A percentile compares a stretch with the other conserved stretches of the same genome.
phyloP scores from a whole-genome alignment of 1,284 basidiomycete species.

The Leccinum subfulvum region DNA sequence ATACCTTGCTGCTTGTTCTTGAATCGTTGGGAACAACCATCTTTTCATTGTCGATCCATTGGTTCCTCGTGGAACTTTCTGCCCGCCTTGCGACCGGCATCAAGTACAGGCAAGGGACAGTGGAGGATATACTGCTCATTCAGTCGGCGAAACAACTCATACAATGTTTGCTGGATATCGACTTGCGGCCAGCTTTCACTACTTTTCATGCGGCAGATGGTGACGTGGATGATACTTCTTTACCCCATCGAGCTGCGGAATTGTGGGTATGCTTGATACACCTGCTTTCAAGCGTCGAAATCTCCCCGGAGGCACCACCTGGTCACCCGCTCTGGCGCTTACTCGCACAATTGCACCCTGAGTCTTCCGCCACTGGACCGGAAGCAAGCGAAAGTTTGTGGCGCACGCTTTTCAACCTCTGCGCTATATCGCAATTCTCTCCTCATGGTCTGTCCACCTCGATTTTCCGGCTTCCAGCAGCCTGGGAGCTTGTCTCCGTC shows the following conservation, averaged over 20 bases:
- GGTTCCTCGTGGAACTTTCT: slow-evolving; percentile 63
- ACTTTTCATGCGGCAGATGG: slow-evolving; percentile 38
- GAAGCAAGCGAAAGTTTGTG: slow-evolving; percentile 72
- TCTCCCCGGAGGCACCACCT: slow-evolving; percentile 18
- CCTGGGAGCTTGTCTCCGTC: slow-evolving; percentile 65
- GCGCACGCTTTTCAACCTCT: slow-evolving; percentile 70
- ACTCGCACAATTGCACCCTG: slow-evolving; percentile 40
- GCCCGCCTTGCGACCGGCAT: slow-evolving; percentile 37
- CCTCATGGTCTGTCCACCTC: slow-evolving; percentile 57
- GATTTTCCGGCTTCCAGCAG: slow-evolving; percentile 49
- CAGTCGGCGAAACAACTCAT: slow-evolving; percentile 40
- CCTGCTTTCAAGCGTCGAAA: slow-evolving; percentile 35
- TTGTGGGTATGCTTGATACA: slow-evolving; percentile 80
- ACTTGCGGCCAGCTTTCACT: slow-evolving; percentile 50
- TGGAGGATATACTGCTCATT: slow-evolving; percentile 31
- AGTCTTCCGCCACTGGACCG: slow-evolving; percentile 37
- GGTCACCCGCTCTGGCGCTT: slow-evolving; percentile 46
- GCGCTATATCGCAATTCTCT: slow-evolving; percentile 79
- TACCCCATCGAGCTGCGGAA: slow-evolving; percentile 49
- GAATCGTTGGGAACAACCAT: slow-evolving; percentile 34
- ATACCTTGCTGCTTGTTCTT: slow-evolving; percentile 42
- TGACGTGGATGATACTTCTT: slow-evolving; percentile 34
- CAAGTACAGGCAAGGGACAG: slow-evolving; percentile 25
- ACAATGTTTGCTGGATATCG: slow-evolving; percentile 51
- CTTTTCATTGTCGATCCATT: slow-evolving; percentile 48